Percentiles rank a stretch among this genome's conserved stretches.
phyloP scores from a whole-genome alignment of 768 basidiomycete genomes.

The Boletellus sp. region DNA sequence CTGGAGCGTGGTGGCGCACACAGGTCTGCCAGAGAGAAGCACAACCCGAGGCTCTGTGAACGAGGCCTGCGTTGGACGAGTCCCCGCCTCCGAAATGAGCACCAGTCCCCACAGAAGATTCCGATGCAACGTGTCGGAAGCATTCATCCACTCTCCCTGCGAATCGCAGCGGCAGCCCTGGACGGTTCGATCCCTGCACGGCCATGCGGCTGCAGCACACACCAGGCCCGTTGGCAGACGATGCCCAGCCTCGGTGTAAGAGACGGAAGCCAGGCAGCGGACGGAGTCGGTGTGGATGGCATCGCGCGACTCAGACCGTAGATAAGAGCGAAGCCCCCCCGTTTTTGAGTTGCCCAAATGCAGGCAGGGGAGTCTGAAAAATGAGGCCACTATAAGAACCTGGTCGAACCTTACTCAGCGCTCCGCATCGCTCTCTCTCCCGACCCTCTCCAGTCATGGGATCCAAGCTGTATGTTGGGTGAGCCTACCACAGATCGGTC shows the following conservation, averaged over 20 bases:
- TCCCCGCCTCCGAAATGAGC: too few relatives aligned
- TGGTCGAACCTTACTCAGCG: slow-evolving; percentile 15
- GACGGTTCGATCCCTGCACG: too few relatives aligned
- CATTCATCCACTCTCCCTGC: not conserved
- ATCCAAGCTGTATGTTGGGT: slow-evolving; percentile 33
- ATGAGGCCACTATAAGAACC: slow-evolving; percentile 25
- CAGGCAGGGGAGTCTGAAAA: slow-evolving; percentile 34
- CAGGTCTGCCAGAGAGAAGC: too few relatives aligned
- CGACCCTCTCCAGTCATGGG: slow-evolving; percentile 24
- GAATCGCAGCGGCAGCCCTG: not conserved
- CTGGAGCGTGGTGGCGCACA: too few relatives aligned
- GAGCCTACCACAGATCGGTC: slow-evolving; percentile 5
- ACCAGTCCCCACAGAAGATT: not conserved
- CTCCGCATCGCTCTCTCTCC: slow-evolving; percentile 13
- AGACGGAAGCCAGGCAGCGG: too few relatives aligned
- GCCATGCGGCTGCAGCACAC: slow-evolving; percentile 15
- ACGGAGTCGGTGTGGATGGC: too few relatives aligned
- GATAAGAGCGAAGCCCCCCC: slow-evolving; percentile 10
- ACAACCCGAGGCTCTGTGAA: too few relatives aligned
- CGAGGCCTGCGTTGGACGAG: too few relatives aligned
- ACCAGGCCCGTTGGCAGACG: not conserved
- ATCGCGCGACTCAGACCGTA: too few relatives aligned
- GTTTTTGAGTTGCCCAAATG: slow-evolving; percentile 24
- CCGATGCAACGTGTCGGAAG: slow-evolving; percentile 3
- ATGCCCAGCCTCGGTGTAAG: too few relatives aligned